Conservation (phyloP, 768 basidiomycete genomes). For the Ephemerocybe angulata region DNA sequence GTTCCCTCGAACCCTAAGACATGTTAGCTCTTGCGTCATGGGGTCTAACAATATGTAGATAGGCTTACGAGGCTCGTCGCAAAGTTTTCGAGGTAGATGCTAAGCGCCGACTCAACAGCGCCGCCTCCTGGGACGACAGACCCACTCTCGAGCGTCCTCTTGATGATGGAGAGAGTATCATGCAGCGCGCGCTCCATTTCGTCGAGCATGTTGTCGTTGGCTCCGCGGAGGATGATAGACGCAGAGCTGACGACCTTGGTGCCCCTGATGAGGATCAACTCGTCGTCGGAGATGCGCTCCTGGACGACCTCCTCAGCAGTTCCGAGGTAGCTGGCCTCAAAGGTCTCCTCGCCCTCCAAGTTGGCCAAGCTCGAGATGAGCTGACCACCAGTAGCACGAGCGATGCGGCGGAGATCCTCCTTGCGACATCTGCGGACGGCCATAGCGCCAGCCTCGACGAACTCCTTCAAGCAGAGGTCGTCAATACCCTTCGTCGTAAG, state of each 20-base stretch:
- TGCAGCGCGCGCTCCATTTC: slow-evolving; percentile 98
- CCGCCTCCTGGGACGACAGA: slow-evolving; percentile 95
- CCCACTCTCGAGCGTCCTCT: slow-evolving; percentile 95
- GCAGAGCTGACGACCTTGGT: slow-evolving; percentile 94
- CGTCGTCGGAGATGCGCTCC: slow-evolving; percentile 97
- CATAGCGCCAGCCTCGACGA: slow-evolving; percentile 98
- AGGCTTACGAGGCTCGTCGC: slow-evolving; percentile 87
- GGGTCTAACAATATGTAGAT: neutral
- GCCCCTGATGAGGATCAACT: slow-evolving; percentile 95
- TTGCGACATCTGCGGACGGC: slow-evolving; percentile 96
- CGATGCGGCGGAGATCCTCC: slow-evolving; percentile 95
- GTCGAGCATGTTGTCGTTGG: slow-evolving; percentile 98
- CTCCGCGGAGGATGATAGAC: slow-evolving; percentile 91
- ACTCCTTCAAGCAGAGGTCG: slow-evolving; percentile 96
- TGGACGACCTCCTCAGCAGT: slow-evolving; percentile 93
- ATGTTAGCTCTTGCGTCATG: neutral
- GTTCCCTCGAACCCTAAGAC: slow-evolving; percentile 89
- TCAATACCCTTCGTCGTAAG: slow-evolving; percentile 98
- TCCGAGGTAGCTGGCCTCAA: slow-evolving; percentile 89
- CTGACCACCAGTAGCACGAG: slow-evolving; percentile 94
- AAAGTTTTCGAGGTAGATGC: slow-evolving; percentile 98
- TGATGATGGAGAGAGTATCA: slow-evolving; percentile 92
- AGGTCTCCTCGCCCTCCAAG: slow-evolving; percentile 96
- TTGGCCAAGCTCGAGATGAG: slow-evolving; percentile 91
- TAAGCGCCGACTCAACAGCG: slow-evolving; percentile 93